Percentiles rank a stretch among this genome's conserved stretches.
Evolutionary conservation across 2,329 filamentous ascomycete genomes (phyloP).

Genomic region (Westerdykella ornata): DNA sequence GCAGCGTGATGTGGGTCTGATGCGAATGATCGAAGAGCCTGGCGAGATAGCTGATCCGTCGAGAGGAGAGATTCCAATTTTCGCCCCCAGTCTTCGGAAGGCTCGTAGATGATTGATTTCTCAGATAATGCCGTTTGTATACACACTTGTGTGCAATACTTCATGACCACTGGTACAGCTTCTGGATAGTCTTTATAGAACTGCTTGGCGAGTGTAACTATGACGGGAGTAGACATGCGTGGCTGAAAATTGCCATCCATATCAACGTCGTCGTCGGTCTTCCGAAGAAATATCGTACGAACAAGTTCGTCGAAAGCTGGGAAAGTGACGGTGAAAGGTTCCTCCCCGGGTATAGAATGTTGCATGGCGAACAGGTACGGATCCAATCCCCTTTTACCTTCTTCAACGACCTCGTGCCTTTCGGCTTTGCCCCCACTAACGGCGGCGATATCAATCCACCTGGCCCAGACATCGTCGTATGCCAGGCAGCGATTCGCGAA

Average conservation of each 20-base stretch:
- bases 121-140: constrained; percentile 50
- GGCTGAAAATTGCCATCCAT: constrained; percentile 12
- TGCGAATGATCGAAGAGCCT: constrained; percentile 50
- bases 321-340: constrained; percentile 20
- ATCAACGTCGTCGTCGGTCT: constrained; percentile 29
- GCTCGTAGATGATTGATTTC: constrained; percentile 42
- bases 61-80: constrained; percentile 67
- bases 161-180: constrained; percentile 62
- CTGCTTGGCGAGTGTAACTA: constrained; percentile 21
- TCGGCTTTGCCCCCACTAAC: constrained; percentile 60
- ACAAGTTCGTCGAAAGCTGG: constrained; percentile 44
- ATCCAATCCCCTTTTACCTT: constrained; percentile 82
- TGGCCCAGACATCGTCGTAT: constrained; percentile 68
- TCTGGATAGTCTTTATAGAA: constrained; percentile 35
- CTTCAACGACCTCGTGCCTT: constrained; percentile 77
- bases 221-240: constrained; percentile 4
- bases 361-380: constrained; percentile 64
- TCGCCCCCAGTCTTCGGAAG: constrained; percentile 79
- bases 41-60: constrained; percentile 60
- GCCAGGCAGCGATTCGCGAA: constrained; percentile 85
- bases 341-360: constrained; percentile 39
- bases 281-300: constrained; percentile 40
- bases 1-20: constrained; percentile 27
- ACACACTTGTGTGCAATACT: constrained; percentile 59
- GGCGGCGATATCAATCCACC: constrained; percentile 86